A percentile compares a stretch with the other conserved stretches of the same genome.
Conservation (phyloP, 2,329 filamentous ascomycete species). For the Botrytis medusae region DNA sequence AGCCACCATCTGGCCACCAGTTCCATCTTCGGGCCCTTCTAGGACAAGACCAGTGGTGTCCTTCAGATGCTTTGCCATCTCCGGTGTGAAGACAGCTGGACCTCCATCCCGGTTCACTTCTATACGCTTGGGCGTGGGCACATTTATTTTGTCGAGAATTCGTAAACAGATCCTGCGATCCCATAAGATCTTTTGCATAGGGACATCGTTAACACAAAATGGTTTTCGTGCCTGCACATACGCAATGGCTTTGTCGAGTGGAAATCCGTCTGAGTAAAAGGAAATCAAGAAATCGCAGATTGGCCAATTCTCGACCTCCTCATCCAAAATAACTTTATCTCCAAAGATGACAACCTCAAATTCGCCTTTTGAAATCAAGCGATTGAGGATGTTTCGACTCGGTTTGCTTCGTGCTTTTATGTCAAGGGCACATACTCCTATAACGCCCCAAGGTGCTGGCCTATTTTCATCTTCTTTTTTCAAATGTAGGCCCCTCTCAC, state of each 20-base stretch:
- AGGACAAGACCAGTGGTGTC: conserved; percentile 76
- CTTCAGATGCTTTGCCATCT: conserved; percentile 77
- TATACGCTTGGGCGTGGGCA: conserved; percentile 83
- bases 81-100: conserved; percentile 72
- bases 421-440: conserved; percentile 94
- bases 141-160: conserved; percentile 83
- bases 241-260: conserved; percentile 92
- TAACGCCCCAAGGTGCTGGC: conserved; percentile 63
- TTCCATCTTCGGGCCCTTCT: conserved; percentile 67
- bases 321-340: conserved; percentile 97
- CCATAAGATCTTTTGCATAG: conserved; percentile 97
- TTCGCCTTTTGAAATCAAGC: conserved; percentile 83
- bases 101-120: conserved; percentile 94
- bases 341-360: conserved; percentile 98
- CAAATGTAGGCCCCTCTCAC: conserved; percentile 57
- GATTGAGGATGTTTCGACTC: conserved; percentile 91
- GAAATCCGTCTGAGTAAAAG: conserved; percentile 97
- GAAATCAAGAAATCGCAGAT: conserved; percentile 92
- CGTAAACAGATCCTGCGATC: conserved; percentile 86
- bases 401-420: conserved; percentile 96
- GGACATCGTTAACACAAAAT: conserved; percentile 95
- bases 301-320: conserved; percentile 95
- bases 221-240: conserved; percentile 92
- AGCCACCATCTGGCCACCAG: conserved; percentile 50
- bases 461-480: conserved; percentile 61